Evolutionary conservation across 176 grass and related monocot species (phyloP).

Genomic region (Raddia guianensis): DNA sequence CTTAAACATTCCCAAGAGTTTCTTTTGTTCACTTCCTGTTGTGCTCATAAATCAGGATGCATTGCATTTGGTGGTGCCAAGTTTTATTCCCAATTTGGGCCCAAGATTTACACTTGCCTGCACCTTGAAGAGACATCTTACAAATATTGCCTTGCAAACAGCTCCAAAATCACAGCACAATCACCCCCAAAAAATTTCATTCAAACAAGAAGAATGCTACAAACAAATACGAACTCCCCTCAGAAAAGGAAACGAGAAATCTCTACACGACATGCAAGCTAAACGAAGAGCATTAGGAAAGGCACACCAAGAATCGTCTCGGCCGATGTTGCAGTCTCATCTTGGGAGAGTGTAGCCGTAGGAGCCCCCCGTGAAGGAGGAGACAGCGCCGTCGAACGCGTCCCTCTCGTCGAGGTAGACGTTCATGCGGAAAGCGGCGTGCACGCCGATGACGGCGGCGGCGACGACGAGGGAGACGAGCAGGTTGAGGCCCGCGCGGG

Average conservation of each 20-base stretch:
- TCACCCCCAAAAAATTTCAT: background rate
- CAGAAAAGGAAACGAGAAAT: background rate
- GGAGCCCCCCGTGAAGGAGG: slow-evolving; percentile 51
- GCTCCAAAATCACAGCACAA: slow-evolving; percentile 21
- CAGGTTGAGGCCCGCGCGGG: slow-evolving; percentile 78
- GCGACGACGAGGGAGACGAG: slow-evolving; percentile 69
- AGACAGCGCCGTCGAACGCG: slow-evolving; percentile 50
- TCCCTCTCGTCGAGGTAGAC: slow-evolving; percentile 79
- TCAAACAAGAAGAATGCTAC: background rate
- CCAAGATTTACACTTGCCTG: background rate
- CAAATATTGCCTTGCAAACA: background rate
- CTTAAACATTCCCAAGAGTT: background rate
- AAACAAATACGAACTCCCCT: background rate
- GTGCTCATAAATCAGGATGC: background rate
- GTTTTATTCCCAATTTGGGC: background rate
- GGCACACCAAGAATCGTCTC: slow-evolving; percentile 3
- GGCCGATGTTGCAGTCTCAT: background rate
- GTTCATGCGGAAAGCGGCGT: slow-evolving; percentile 74
- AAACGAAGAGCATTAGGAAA: slow-evolving; percentile 2
- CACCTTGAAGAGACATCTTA: background rate
- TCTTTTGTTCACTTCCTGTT: background rate
- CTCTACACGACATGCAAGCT: slow-evolving; percentile 21
- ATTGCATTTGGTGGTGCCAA: background rate
- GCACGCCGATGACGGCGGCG: slow-evolving; percentile 53
- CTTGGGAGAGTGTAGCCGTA: slow-evolving; percentile 50